These are phyloP conservation scores for Barnettozyma sucrosica DNA, from an alignment of 805 yeast genomes.

Conservation along the genomic window DNA sequence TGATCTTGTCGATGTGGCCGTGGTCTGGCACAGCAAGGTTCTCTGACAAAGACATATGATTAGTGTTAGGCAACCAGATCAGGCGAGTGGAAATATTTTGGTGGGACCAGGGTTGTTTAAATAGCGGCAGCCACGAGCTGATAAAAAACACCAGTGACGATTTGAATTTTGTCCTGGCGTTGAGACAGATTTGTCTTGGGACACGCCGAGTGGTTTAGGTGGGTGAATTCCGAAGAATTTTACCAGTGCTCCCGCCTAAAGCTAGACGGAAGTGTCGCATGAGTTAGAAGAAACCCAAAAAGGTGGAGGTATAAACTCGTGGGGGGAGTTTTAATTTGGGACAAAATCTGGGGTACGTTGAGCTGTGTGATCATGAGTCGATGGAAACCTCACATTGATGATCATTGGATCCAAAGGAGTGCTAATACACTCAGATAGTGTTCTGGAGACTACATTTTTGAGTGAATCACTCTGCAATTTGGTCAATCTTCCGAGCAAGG, in stretches of 20 bases:
- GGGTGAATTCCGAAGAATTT: not conserved
- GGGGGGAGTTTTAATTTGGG: conserved; percentile 3
- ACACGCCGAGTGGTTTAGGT: not conserved
- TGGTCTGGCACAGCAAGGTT: conserved; percentile 17
- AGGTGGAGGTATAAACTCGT: not conserved
- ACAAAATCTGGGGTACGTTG: conserved; percentile 9
- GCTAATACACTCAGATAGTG: not conserved
- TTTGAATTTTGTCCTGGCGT: not conserved
- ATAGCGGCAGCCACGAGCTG: conserved; percentile 1
- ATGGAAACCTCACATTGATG: not conserved
- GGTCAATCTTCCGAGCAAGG: too few relatives aligned
- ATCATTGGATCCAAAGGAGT: not conserved
- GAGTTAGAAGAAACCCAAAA: not conserved
- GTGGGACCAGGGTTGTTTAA: not conserved
- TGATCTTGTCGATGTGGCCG: conserved; percentile 28
- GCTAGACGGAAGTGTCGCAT: not conserved
- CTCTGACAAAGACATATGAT: conserved; percentile 12
- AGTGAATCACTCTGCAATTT: not conserved
- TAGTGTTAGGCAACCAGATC: not conserved
- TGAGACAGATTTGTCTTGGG: not conserved
- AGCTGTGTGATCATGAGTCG: conserved; percentile 7
- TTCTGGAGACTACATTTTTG: not conserved
- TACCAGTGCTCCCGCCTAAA: not conserved
- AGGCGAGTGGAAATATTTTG: not conserved
- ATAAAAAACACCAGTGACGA: not conserved